Evolutionary conservation across 1,284 basidiomycete species (phyloP).

Genomic region (Moesziomyces aphidis): DNA sequence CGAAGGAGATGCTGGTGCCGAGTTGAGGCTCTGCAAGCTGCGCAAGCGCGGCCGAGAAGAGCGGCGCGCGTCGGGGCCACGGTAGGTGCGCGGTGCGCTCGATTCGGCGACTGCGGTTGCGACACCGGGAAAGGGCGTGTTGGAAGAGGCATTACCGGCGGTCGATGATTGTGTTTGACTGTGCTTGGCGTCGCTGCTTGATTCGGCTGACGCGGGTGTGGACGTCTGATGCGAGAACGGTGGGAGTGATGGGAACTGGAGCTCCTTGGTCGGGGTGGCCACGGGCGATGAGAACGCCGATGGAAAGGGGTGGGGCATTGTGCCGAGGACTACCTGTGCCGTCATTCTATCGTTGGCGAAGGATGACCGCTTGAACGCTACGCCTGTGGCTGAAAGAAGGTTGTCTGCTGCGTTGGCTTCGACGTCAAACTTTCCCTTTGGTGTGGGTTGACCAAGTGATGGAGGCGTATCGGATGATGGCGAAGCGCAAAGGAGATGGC

Average conservation of each 20-base stretch:
- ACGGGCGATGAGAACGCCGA: slow-evolving; percentile 35
- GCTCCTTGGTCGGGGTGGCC: slow-evolving; percentile 35
- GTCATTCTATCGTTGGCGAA: slow-evolving; percentile 18
- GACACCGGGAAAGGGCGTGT: neutral
- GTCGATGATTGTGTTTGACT: neutral
- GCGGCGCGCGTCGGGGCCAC: slow-evolving; percentile 12
- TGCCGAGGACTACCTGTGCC: slow-evolving; percentile 36
- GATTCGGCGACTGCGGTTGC: neutral
- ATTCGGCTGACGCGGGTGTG: neutral
- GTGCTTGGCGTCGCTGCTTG: slow-evolving; percentile 8
- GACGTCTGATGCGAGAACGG: slow-evolving; percentile 2
- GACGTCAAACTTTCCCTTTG: no score
- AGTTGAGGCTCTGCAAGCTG: slow-evolving; percentile 49
- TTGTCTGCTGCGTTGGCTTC: no score
- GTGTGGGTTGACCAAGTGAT: neutral
- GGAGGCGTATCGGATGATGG: neutral
- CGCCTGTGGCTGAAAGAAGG: no score
- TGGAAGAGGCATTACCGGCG: neutral
- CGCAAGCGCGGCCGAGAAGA: slow-evolving; percentile 26
- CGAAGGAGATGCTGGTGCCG: slow-evolving; percentile 38
- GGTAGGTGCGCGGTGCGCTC: slow-evolving; percentile 8
- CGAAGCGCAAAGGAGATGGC: neutral
- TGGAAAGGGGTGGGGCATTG: slow-evolving; percentile 37
- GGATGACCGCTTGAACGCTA: no score
- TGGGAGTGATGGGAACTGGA: slow-evolving; percentile 13